Percentiles rank a stretch among this genome's conserved stretches.
phyloP scores from a whole-genome alignment of 2,329 filamentous ascomycete species.

The Fusarium nanum region DNA sequence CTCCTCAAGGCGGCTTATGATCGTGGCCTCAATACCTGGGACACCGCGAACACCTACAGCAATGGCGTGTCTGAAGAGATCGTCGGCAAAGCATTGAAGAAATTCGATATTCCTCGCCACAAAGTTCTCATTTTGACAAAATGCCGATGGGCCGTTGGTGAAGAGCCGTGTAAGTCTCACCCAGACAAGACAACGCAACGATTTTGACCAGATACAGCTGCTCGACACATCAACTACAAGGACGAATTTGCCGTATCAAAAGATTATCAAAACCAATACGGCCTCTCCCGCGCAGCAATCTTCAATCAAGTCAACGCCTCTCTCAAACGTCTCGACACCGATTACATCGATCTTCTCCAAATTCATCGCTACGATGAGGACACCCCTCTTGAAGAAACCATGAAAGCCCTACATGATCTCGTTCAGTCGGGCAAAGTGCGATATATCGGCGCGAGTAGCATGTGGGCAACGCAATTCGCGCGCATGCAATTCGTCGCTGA shows the following conservation, averaged over 20 bases:
- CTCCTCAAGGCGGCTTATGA: constrained; percentile 38
- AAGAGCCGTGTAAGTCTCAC: constrained; percentile 9
- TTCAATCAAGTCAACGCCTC: constrained; percentile 39
- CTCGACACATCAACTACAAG: constrained; percentile 17
- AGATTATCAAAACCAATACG: constrained; percentile 41
- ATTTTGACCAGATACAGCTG: background rate
- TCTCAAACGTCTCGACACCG: constrained; percentile 35
- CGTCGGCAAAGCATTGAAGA: constrained; percentile 30
- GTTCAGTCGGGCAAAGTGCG: constrained; percentile 67
- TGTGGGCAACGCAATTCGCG: constrained; percentile 61
- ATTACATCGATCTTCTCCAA: constrained; percentile 65
- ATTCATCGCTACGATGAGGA: constrained; percentile 64
- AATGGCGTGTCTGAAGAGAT: constrained; percentile 31
- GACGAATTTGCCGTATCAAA: constrained; percentile 29
- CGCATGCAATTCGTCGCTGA: constrained; percentile 64
- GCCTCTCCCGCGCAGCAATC: constrained; percentile 33
- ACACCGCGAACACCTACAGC: constrained; percentile 34
- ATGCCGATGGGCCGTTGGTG: constrained; percentile 34
- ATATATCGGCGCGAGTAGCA: constrained; percentile 62
- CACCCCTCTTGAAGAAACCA: constrained; percentile 65
- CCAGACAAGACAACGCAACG: too few species aligned
- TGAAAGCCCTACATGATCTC: constrained; percentile 68
- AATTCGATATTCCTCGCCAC: constrained; percentile 29
- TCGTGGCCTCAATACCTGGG: constrained; percentile 35
- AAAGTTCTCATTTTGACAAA: constrained; percentile 34